These are phyloP conservation scores for Apiospora kogelbergensis DNA, from an alignment of 2,329 filamentous ascomycete species.

Conservation along the genomic window DNA sequence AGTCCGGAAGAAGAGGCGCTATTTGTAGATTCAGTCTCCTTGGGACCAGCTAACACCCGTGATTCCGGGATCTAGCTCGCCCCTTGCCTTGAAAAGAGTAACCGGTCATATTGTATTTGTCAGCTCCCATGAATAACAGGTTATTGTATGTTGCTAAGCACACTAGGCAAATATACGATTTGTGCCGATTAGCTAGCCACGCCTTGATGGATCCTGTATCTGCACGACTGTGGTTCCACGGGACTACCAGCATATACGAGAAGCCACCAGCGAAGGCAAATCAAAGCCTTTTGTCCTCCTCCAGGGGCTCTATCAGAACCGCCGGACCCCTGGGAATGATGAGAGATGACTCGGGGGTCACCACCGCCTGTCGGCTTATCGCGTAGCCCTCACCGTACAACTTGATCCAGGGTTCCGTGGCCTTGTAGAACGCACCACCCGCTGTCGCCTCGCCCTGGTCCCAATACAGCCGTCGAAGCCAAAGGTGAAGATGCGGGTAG, in stretches of 20 bases:
- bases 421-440: conserved; percentile 63
- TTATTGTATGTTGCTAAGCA: neutral
- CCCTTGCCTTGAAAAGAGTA: neutral
- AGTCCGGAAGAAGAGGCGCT: neutral
- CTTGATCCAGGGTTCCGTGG: conserved; percentile 58
- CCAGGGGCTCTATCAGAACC: conserved; percentile 25
- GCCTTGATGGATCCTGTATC: neutral
- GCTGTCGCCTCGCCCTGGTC: conserved; percentile 39
- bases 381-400: conserved; percentile 33
- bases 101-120: neutral
- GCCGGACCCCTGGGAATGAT: conserved; percentile 31
- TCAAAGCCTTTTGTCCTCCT: conserved; percentile 22
- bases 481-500: conserved; percentile 66
- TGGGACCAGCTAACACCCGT: neutral
- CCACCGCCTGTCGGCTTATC: conserved; percentile 23
- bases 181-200: neutral
- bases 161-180: neutral
- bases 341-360: conserved; percentile 26
- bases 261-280: neutral
- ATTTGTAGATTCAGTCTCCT: neutral
- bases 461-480: conserved; percentile 72
- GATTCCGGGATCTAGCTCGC: neutral
- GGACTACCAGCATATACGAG: neutral
- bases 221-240: neutral
- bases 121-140: neutral